A percentile compares a stretch with the other conserved stretches of the same genome.
Evolutionary conservation across 106 monocot species (phyloP).

Genomic region (Dioscorea alata): DNA sequence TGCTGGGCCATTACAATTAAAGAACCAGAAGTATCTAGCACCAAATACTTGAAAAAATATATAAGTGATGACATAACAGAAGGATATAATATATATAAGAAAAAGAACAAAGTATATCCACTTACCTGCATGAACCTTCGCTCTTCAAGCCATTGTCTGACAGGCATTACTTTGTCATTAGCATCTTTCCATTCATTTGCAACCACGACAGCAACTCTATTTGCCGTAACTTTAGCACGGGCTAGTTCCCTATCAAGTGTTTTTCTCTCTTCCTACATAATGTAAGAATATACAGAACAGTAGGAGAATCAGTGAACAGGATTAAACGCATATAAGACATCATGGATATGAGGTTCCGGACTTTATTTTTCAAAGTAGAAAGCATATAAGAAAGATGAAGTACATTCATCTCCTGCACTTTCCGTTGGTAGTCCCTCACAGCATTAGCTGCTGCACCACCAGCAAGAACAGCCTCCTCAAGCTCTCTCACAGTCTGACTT

Average conservation of each 20-base stretch:
- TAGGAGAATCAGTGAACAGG: no score
- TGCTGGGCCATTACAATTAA: no score
- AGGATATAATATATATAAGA: not conserved
- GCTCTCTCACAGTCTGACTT: constrained; percentile 85
- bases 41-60: not conserved
- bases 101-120: no score
- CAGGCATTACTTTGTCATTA: constrained; percentile 99
- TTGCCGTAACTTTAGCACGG: constrained; percentile 91
- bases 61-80: not conserved
- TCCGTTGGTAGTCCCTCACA: constrained; percentile 94
- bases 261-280: constrained; percentile 74
- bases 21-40: no score
- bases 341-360: no score
- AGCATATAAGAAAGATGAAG: not conserved
- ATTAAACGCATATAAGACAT: no score
- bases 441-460: constrained; percentile 97
- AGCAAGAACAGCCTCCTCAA: constrained; percentile 92
- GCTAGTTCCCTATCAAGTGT: constrained; percentile 75
- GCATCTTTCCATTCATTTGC: constrained; percentile 99
- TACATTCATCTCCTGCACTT: constrained; percentile 99
- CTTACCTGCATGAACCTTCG: constrained; percentile 94
- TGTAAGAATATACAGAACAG: not conserved
- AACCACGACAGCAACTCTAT: constrained; percentile 86
- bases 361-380: no score
- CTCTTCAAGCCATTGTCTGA: constrained; percentile 95